phyloP scores from a whole-genome alignment of 2,329 filamentous ascomycete genomes.

The Neopestalotiopsis rosae region DNA sequence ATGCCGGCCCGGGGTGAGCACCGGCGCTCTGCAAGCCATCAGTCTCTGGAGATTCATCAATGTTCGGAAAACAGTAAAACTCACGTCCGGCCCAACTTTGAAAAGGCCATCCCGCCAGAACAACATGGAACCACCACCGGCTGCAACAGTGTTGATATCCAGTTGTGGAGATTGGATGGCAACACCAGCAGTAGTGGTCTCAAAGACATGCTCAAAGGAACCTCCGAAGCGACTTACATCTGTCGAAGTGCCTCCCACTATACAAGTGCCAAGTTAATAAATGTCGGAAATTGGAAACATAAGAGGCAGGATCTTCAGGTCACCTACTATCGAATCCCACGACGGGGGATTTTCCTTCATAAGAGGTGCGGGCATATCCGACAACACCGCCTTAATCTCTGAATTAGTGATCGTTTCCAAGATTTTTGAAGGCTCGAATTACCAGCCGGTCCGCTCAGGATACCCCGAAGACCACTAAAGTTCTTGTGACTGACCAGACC shows the following conservation, averaged over 20 bases:
- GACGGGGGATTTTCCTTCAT: conserved; percentile 36
- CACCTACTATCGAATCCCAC: conserved; percentile 71
- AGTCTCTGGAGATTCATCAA: not conserved
- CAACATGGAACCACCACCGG: conserved; percentile 73
- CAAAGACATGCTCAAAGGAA: conserved; percentile 57
- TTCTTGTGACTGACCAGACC: conserved; percentile 58
- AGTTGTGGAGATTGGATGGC: conserved; percentile 79
- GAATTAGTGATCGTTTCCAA: not conserved
- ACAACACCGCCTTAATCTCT: conserved; percentile 59
- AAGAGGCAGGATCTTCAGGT: not conserved
- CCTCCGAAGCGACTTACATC: conserved; percentile 72
- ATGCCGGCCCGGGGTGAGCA: conserved; percentile 72
- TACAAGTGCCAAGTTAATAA: not conserved
- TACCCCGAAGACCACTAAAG: conserved; percentile 72
- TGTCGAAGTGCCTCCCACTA: conserved; percentile 66
- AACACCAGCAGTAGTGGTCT: conserved; percentile 80
- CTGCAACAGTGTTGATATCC: conserved; percentile 81
- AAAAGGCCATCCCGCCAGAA: conserved; percentile 77
- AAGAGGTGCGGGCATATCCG: conserved; percentile 63
- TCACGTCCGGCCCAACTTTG: conserved; percentile 68
- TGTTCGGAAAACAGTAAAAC: not conserved
- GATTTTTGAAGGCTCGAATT: no score
- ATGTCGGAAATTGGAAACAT: not conserved
- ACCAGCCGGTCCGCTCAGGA: conserved; percentile 70
- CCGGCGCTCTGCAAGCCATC: conserved; percentile 72